Percentiles rank a stretch among this genome's conserved stretches.
These are phyloP conservation scores for Aspergillus udagawae DNA, from an alignment of 2,329 filamentous ascomycete species.

Conservation along the genomic window DNA sequence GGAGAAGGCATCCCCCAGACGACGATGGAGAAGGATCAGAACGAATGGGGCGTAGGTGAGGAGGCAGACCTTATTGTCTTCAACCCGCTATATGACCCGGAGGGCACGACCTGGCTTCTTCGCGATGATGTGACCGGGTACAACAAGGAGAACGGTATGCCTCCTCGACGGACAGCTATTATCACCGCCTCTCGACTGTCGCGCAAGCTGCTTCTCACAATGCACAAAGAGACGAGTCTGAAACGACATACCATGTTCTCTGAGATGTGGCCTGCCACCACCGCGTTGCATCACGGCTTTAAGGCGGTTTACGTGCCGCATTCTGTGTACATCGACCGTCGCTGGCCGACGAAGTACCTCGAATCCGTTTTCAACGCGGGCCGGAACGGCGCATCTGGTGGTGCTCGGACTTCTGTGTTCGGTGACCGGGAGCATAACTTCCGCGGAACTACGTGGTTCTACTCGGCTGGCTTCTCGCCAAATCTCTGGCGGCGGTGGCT, in stretches of 20 bases:
- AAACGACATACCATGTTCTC: slow-evolving; percentile 88
- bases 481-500: slow-evolving; percentile 84
- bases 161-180: slow-evolving; percentile 77
- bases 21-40: slow-evolving; percentile 72
- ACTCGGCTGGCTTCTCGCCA: slow-evolving; percentile 75
- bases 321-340: slow-evolving; percentile 79
- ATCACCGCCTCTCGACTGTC: slow-evolving; percentile 85
- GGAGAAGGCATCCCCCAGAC: slow-evolving; percentile 71
- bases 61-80: slow-evolving; percentile 89
- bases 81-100: slow-evolving; percentile 87
- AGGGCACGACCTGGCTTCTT: slow-evolving; percentile 79
- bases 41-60: slow-evolving; percentile 83
- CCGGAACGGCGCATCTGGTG: slow-evolving; percentile 69
- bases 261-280: slow-evolving; percentile 92
- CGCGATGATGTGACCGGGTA: slow-evolving; percentile 81
- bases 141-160: slow-evolving; percentile 59
- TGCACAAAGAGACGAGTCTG: slow-evolving; percentile 85
- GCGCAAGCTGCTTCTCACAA: slow-evolving; percentile 70
- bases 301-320: slow-evolving; percentile 92
- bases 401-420: slow-evolving; percentile 67
- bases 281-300: slow-evolving; percentile 83
- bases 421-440: slow-evolving; percentile 88
- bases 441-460: slow-evolving; percentile 84
- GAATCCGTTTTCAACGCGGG: slow-evolving; percentile 77
- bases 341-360: slow-evolving; percentile 77